phyloP scores from a whole-genome alignment of 306 rosid species.

The Prunus armeniaca region DNA sequence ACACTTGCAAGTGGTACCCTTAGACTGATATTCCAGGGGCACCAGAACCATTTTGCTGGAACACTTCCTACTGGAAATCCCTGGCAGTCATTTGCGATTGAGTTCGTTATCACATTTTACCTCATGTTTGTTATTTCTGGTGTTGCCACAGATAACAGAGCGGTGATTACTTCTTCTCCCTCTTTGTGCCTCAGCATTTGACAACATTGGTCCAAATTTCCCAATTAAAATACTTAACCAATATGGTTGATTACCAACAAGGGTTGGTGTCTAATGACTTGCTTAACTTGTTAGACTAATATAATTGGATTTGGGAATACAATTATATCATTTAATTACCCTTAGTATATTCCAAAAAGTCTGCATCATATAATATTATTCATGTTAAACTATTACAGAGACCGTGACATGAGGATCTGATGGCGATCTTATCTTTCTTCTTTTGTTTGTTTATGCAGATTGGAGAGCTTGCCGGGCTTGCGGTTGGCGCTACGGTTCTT shows the following conservation, averaged over 20 bases:
- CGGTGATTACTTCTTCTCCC: slow-evolving; percentile 32
- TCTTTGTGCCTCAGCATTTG: background rate
- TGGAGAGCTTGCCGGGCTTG: slow-evolving; percentile 89
- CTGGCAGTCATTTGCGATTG: slow-evolving; percentile 66
- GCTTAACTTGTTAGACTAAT: slow-evolving; percentile 9
- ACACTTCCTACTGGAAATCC: slow-evolving; percentile 49
- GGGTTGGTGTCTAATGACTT: slow-evolving; percentile 3
- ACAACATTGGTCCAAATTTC: background rate
- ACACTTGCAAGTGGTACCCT: slow-evolving; percentile 80
- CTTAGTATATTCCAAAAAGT: background rate
- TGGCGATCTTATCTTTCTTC: background rate
- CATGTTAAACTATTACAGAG: background rate
- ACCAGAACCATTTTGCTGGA: slow-evolving; percentile 51
- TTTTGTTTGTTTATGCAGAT: slow-evolving; percentile 36
- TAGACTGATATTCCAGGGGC: slow-evolving; percentile 48
- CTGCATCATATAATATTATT: background rate
- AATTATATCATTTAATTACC: background rate
- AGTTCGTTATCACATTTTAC: slow-evolving; percentile 74
- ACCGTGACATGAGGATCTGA: background rate
- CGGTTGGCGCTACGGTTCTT: slow-evolving; percentile 71
- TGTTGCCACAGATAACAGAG: slow-evolving; percentile 78
- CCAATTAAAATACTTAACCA: background rate
- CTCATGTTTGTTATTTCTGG: slow-evolving; percentile 82
- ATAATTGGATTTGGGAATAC: background rate
- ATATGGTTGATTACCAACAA: slow-evolving; percentile 3